Evolutionary conservation across 2,329 filamentous ascomycete species (phyloP).

Genomic region (Pseudogymnoascus sp.): DNA sequence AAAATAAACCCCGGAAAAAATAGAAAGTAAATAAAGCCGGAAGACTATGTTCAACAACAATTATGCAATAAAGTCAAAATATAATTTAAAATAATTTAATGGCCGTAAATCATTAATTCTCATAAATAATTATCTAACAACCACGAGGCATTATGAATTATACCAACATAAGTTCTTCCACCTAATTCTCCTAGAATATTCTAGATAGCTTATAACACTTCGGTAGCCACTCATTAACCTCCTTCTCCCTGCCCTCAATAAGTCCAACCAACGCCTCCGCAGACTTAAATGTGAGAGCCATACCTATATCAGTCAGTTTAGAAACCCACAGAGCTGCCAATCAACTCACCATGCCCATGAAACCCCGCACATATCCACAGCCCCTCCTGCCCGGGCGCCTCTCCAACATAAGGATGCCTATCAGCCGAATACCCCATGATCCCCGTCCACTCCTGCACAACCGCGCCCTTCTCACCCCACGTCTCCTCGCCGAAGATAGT

Average conservation of each 20-base stretch:
- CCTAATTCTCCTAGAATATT: background rate
- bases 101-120: too few species aligned
- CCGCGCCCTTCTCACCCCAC: conserved; percentile 42
- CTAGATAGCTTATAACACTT: conserved; percentile 13
- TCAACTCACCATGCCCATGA: conserved; percentile 22
- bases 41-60: too few species aligned
- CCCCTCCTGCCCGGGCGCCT: conserved; percentile 34
- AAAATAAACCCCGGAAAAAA: too few species aligned
- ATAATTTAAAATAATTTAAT: too few species aligned
- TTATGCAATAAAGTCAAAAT: too few species aligned
- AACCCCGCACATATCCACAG: conserved; percentile 24
- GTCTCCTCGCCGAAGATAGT: conserved; percentile 28
- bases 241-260: conserved; percentile 15
- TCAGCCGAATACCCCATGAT: conserved; percentile 52
- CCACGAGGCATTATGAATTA: too few species aligned
- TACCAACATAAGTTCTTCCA: too few species aligned
- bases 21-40: too few species aligned
- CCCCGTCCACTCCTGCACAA: conserved; percentile 45
- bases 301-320: background rate
- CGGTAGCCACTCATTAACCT: conserved; percentile 20
- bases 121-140: too few species aligned
- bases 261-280: conserved; percentile 20
- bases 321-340: background rate
- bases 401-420: conserved; percentile 45
- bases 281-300: conserved; percentile 22